A percentile compares a stretch with the other conserved stretches of the same genome.
Conservation (phyloP, 2,329 filamentous ascomycete species). For the Epichloe bromicola region DNA sequence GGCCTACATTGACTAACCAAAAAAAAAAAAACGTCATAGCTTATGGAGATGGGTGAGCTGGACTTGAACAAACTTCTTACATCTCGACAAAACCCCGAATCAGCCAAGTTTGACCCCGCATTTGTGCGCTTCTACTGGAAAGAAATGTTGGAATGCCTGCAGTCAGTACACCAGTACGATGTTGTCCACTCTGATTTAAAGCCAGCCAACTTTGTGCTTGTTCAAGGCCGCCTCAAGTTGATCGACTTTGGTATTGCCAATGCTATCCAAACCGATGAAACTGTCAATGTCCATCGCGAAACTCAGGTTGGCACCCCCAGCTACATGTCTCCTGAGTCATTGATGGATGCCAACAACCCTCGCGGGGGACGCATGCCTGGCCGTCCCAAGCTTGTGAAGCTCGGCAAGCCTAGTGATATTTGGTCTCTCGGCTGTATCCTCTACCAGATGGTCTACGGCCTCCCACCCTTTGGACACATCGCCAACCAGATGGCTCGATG, state of each 20-base stretch:
- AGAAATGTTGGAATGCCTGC: conserved; percentile 94
- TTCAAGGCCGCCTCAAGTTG: conserved; percentile 79
- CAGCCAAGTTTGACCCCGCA: conserved; percentile 67
- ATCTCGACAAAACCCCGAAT: conserved; percentile 56
- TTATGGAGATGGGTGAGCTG: conserved; percentile 95
- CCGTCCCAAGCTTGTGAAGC: conserved; percentile 70
- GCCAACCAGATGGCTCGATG: conserved; percentile 75
- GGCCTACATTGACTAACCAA: background rate
- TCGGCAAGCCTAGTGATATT: conserved; percentile 90
- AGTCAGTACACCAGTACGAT: conserved; percentile 76
- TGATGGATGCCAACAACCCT: conserved; percentile 71
- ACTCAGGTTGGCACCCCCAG: conserved; percentile 87
- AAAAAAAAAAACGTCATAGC: conserved; percentile 28
- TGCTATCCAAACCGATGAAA: conserved; percentile 89
- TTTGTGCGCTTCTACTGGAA: conserved; percentile 99
- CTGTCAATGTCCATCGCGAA: conserved; percentile 93
- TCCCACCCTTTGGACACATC: conserved; percentile 90
- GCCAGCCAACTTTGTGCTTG: conserved; percentile 90
- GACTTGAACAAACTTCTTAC: conserved; percentile 81
- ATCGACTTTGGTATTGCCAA: conserved; percentile 99
- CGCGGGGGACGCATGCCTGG: conserved; percentile 31
- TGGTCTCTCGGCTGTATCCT: conserved; percentile 95
- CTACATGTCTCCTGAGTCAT: conserved; percentile 94
- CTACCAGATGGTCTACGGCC: conserved; percentile 97
- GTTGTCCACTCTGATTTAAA: conserved; percentile 97